These are phyloP conservation scores for Glycine tomentella DNA, from an alignment of 306 rosid genomes.

Conservation along the genomic window DNA sequence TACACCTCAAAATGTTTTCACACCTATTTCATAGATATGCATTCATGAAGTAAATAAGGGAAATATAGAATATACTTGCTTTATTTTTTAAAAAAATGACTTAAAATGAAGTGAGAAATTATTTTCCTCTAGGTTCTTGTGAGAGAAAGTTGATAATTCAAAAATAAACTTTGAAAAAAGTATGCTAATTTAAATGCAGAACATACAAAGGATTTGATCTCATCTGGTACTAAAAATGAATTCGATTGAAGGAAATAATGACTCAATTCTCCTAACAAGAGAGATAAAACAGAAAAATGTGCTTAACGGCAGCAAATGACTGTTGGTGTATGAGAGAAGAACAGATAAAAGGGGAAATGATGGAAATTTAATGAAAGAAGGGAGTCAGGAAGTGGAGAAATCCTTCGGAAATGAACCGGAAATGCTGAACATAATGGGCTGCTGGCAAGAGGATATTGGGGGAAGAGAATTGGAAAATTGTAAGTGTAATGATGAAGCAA, in stretches of 20 bases:
- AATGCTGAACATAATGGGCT: not conserved
- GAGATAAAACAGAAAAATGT: not conserved
- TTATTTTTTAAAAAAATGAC: not conserved
- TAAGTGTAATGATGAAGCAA: not conserved
- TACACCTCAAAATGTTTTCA: not conserved
- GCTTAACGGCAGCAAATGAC: not conserved
- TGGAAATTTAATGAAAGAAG: not conserved
- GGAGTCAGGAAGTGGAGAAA: not conserved
- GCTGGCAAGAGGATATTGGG: not conserved
- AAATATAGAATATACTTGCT: not conserved
- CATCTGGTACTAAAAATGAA: slow-evolving; percentile 3
- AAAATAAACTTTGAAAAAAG: not conserved
- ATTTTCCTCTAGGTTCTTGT: not conserved
- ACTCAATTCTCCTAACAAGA: not conserved
- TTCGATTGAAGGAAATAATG: not conserved
- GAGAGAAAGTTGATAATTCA: not conserved
- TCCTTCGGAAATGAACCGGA: not conserved
- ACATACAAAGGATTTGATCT: slow-evolving; percentile 13
- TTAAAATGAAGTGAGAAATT: not conserved
- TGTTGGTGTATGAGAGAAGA: not conserved
- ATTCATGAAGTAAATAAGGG: slow-evolving; percentile 14
- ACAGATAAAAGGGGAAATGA: not conserved
- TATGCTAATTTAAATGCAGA: slow-evolving; percentile 16
- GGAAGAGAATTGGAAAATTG: not conserved
- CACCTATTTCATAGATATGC: not conserved